Evolutionary conservation across 2,329 filamentous ascomycete genomes (phyloP), one percentile per base, ranked within the genome.

Genomic region (Pestalotiopsis sp.): DNA sequence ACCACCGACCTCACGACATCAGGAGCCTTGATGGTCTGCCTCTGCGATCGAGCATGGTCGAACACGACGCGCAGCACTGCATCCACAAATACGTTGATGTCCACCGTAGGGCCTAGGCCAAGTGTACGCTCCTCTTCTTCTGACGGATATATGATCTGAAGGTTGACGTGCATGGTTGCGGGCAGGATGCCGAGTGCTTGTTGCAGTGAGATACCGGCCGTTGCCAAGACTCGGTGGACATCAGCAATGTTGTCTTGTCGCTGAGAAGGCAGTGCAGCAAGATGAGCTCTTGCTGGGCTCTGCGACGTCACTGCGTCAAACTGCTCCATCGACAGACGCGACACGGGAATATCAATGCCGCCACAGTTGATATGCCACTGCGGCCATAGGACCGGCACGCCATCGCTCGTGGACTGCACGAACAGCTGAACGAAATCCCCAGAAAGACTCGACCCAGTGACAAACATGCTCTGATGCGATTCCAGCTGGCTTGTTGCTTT

Each of bases 401-500:
- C 91, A 77, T 99, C 96, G 70, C 90, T 91, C 0, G 95, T 98
- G 73, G 97, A 88, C 77, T 99, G 96, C 27, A 98, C 93, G 76
- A 94, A 97, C 7, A 99, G 83, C 68, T 95, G 90, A 27, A 97
- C 91, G 79, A 98, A 98, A 76, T 98, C 93, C n/a, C 96, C 96
- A 2, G 94, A 97, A 67, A 99, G 81, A 81, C 95, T 98, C 11
- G 95, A 98, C 0, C 95, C 96, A 0, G 95, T 98, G 20, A 99
- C 93, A 27, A 98, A 89, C 27, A 94, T 93, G 76, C 89, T 96
- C 27, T 92, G 92, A 61, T 94, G 93, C 64, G 93, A 91, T 78
- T 97, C 94, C 62, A 96, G 88, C 74, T 97, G 94, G 76, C 94
- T 97, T 1, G 96, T 99, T 0, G 95, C 95, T 81, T 98, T 99